Conservation (phyloP, 2,329 filamentous ascomycete genomes). For the Dactylonectria macrodidyma region DNA sequence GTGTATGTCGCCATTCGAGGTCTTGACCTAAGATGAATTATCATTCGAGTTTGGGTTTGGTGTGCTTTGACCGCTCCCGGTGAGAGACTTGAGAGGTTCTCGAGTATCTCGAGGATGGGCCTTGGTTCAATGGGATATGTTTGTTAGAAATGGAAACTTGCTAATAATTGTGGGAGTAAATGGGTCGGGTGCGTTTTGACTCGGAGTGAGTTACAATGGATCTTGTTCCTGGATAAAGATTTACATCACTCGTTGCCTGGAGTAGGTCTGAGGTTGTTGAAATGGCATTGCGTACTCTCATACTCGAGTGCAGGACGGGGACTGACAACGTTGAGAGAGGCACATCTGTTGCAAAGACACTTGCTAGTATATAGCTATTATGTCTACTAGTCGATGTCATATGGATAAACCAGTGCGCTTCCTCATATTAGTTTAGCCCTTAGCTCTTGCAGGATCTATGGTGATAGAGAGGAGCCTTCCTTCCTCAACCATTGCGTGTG, state of each 20-base stretch:
- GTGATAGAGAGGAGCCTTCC: too few relatives aligned
- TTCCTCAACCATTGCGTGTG: too few relatives aligned
- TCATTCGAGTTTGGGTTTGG: not conserved
- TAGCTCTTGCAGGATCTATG: too few relatives aligned
- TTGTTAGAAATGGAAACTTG: too few relatives aligned
- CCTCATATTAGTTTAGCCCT: too few relatives aligned
- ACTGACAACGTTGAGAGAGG: not conserved
- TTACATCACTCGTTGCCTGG: not conserved
- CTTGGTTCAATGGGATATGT: not conserved
- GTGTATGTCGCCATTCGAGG: not conserved
- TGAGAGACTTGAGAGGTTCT: not conserved
- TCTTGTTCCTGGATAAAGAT: not conserved
- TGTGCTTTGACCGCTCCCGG: not conserved
- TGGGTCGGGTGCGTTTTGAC: too few relatives aligned
- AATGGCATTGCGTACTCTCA: not conserved
- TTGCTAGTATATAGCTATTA: not conserved
- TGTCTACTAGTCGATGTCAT: not conserved
- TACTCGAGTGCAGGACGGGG: not conserved
- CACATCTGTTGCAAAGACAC: not conserved
- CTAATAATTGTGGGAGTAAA: not conserved
- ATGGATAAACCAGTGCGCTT: too few relatives aligned
- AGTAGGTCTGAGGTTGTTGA: not conserved
- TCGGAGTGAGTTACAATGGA: not conserved
- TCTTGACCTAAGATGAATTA: not conserved
- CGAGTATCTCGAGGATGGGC: not conserved